phyloP scores from a whole-genome alignment of 805 yeast genomes.

The Sugiyamaella chiloensis region DNA sequence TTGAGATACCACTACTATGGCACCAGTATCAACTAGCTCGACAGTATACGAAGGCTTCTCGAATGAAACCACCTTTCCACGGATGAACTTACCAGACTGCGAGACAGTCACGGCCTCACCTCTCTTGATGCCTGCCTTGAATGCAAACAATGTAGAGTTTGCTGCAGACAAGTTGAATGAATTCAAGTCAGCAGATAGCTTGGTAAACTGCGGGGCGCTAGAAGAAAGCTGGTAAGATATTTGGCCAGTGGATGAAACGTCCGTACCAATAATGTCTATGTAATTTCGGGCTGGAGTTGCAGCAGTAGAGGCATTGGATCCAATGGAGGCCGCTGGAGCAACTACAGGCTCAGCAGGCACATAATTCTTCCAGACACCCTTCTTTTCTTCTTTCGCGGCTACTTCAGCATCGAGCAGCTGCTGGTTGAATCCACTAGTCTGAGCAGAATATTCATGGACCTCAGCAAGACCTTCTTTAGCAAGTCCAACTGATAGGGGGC shows the following conservation, averaged over 20 bases:
- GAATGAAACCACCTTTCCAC: conserved; percentile 51
- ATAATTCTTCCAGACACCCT: conserved; percentile 68
- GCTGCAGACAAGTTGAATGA: conserved; percentile 32
- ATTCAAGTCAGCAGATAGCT: conserved; percentile 27
- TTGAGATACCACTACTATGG: conserved; percentile 44
- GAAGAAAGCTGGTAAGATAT: conserved; percentile 26
- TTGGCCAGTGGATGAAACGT: conserved; percentile 30
- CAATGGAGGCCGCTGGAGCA: conserved; percentile 21
- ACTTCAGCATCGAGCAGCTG: conserved; percentile 62
- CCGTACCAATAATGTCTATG: conserved; percentile 35
- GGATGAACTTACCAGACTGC: conserved; percentile 52
- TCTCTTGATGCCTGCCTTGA: conserved; percentile 41
- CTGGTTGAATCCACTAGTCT: conserved; percentile 51
- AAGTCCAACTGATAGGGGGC: conserved; percentile 57
- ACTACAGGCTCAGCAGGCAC: conserved; percentile 40
- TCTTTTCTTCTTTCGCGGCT: conserved; percentile 49
- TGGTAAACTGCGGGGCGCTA: conserved; percentile 20
- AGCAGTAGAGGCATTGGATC: conserved; percentile 19
- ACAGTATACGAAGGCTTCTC: conserved; percentile 51
- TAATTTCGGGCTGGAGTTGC: conserved; percentile 27
- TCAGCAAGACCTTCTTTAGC: conserved; percentile 61
- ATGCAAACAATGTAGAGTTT: conserved; percentile 28
- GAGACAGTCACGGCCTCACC: conserved; percentile 54
- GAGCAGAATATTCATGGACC: conserved; percentile 62
- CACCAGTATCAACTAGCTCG: conserved; percentile 62